A percentile compares a stretch with the other conserved stretches of the same genome.
These are phyloP conservation scores for Penicillium sp. DNA, from an alignment of 2,329 filamentous ascomycete species.

Conservation along the genomic window DNA sequence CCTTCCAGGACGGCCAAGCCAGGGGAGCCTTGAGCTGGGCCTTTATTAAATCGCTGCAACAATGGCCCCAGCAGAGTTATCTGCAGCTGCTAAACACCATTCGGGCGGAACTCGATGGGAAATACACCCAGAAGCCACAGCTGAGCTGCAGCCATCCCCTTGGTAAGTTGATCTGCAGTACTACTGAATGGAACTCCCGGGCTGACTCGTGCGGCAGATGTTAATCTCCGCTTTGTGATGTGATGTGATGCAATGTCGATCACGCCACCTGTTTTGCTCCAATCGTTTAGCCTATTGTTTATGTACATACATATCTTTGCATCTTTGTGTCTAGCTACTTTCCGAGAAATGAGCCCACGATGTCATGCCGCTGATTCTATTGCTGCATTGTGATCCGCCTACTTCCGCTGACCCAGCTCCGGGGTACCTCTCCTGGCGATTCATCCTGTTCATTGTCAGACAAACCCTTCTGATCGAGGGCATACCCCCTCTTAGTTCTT, in stretches of 20 bases:
- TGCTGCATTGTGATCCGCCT: not conserved
- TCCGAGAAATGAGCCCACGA: conserved; percentile 19
- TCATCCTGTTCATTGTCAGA: not conserved
- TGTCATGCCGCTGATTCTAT: conserved; percentile 10
- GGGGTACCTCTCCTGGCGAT: not conserved
- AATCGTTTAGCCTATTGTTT: not conserved
- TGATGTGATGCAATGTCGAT: conserved; percentile 55
- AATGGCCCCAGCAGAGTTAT: conserved; percentile 93
- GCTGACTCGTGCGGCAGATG: conserved; percentile 55
- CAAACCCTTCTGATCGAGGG: not conserved
- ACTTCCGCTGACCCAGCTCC: not conserved
- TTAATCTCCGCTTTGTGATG: conserved; percentile 71
- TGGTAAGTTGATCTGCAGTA: conserved; percentile 64
- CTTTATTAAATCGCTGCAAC: conserved; percentile 86
- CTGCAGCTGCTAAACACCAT: conserved; percentile 93
- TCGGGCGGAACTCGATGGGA: conserved; percentile 81
- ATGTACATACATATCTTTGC: conserved; percentile 17
- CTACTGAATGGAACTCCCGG: conserved; percentile 8
- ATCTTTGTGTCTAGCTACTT: conserved; percentile 7
- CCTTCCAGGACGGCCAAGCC: conserved; percentile 83
- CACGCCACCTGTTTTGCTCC: not conserved
- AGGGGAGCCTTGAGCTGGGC: conserved; percentile 98
- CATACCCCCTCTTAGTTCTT: not conserved
- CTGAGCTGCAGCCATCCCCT: conserved; percentile 94
- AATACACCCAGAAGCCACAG: conserved; percentile 95